Percentiles rank a stretch among this genome's conserved stretches.
Evolutionary conservation across 2,329 filamentous ascomycete genomes (phyloP).

Genomic region (Fusarium multiceps): DNA sequence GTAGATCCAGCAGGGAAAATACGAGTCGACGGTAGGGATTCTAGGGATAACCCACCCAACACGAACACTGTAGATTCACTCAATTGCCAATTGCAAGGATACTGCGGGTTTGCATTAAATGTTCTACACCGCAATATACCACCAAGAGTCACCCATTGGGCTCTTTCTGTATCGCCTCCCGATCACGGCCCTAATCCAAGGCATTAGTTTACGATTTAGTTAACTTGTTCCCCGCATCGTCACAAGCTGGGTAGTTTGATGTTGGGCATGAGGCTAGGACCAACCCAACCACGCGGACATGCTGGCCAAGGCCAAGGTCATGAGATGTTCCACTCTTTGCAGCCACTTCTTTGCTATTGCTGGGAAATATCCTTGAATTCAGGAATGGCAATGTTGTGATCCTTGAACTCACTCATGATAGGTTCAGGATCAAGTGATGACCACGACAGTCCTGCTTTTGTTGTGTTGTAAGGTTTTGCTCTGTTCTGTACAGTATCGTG

Average conservation of each 20-base stretch:
- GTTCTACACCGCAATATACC: constrained; percentile 28
- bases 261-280: constrained; percentile 34
- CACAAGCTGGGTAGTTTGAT: constrained; percentile 24
- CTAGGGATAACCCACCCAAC: not conserved
- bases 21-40: constrained; percentile 11
- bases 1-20: constrained; percentile 18
- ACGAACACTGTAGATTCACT: constrained; percentile 2
- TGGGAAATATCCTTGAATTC: constrained; percentile 2
- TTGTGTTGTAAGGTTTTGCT: not conserved
- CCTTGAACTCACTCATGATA: not conserved
- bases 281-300: constrained; percentile 32
- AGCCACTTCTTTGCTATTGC: constrained; percentile 2
- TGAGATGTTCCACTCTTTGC: constrained; percentile 29
- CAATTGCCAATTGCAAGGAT: not conserved
- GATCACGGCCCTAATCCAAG: constrained; percentile 17
- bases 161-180: not conserved
- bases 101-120: not conserved
- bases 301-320: constrained; percentile 24
- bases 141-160: constrained; percentile 22
- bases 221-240: constrained; percentile 30
- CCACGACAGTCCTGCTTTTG: not conserved
- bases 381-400: constrained; percentile 24
- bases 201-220: constrained; percentile 1
- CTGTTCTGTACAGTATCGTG: not conserved
- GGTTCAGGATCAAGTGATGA: constrained; percentile 25